Evolutionary conservation across 768 basidiomycete species (phyloP), one percentile per base, ranked within the genome.

Genomic region (Termitomyces sp.): DNA sequence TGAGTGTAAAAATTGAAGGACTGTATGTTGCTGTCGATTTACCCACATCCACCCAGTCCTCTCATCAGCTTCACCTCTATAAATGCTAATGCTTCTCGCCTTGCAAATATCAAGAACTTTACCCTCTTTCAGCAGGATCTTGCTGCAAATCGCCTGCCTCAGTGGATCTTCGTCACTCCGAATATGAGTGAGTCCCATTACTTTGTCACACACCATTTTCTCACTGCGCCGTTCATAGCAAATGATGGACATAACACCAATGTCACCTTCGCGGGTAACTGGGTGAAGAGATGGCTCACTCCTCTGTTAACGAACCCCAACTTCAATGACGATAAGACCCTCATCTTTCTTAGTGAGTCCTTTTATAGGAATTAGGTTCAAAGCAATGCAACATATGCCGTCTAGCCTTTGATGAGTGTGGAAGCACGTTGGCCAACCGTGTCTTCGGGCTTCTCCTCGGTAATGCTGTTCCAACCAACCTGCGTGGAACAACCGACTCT

Each of bases 231-330:
- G n/a, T 9, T 14, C 13, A 16, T 14, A 62, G 71, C 76, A 51
- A 78, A 87, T 62, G 85, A 86, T 60, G 84, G 72, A 0, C 87
- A 86, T 58, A 84, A 88, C 67, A 87, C 86, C 4, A 75, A 73
- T 22, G 68, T 84, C 58, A 77, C 73, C 52, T 85, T 79, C 60
- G 70, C 75, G 3, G 70, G 70, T 10, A 60, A 66, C 9, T 88
- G 80, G 79, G 62, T 83, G 33, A 60, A 64, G 33, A 81, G 68
- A 60, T 88, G 79, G 74, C 71, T 88, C 34, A 26, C 73, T 9
- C 82, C 85, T 1, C 63, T 86, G 14, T 78, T 88, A 44, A 54
- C 69, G 1, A 72, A 86, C 67, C 46, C 70, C 6, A 70, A 72
- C 56, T 86, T 88, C 73, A 87, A 88, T 67, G 76, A 71, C 54